phyloP scores from a whole-genome alignment of 352 stramenopile genomes.

The Bremia lactucae region DNA sequence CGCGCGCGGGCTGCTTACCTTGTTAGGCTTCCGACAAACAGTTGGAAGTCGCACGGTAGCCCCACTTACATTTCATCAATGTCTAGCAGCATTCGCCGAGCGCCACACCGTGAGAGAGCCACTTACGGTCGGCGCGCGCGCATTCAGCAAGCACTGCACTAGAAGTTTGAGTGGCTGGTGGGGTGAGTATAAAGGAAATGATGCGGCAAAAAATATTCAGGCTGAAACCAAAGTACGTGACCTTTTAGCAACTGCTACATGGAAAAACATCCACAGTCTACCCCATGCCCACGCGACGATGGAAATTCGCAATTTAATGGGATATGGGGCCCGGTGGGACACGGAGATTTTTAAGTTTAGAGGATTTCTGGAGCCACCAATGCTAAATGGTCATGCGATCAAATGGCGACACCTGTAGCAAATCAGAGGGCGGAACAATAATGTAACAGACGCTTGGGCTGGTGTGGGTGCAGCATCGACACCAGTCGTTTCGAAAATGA shows the following conservation, averaged over 20 bases:
- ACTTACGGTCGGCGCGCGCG: constrained; percentile 63
- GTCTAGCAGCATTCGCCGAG: constrained; percentile 38
- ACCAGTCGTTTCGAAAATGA: constrained; percentile 12
- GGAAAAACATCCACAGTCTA: constrained; percentile 78
- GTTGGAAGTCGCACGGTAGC: constrained; percentile 35
- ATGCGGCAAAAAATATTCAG: constrained; percentile 51
- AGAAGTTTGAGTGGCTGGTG: constrained; percentile 58
- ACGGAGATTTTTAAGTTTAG: constrained; percentile 37
- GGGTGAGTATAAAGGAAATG: constrained; percentile 47
- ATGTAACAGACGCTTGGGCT: constrained; percentile 6
- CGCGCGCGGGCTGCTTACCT: constrained; percentile 47
- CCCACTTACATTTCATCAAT: constrained; percentile 47
- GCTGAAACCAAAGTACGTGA: constrained; percentile 36
- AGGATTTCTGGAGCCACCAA: constrained; percentile 78
- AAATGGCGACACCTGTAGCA: constrained; percentile 51
- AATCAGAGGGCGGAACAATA: constrained; percentile 5
- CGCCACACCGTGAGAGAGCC: constrained; percentile 24
- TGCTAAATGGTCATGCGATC: constrained; percentile 62
- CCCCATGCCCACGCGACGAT: constrained; percentile 56
- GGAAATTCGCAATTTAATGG: constrained; percentile 54
- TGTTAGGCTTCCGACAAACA: constrained; percentile 57
- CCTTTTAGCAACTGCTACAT: constrained; percentile 46
- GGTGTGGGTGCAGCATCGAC: constrained; percentile 9
- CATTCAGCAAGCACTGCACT: constrained; percentile 74
- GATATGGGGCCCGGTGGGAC: constrained; percentile 73